phyloP scores from a whole-genome alignment of 2,329 filamentous ascomycete genomes.

The Colletotrichum costaricense region DNA sequence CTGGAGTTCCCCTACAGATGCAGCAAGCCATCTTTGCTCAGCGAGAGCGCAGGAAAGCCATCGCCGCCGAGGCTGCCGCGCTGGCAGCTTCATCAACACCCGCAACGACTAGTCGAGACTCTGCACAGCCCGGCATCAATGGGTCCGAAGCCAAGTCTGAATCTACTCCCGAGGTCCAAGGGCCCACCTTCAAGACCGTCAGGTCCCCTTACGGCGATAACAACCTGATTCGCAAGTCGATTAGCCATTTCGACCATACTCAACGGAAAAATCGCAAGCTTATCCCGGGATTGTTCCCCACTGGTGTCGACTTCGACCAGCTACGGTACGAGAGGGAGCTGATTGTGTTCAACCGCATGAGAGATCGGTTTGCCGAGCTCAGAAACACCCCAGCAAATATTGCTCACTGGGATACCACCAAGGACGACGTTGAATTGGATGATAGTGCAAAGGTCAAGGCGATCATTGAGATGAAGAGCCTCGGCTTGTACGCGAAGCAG shows the following conservation, averaged over 20 bases:
- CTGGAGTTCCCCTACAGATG: slow-evolving; percentile 80
- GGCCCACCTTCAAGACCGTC: slow-evolving; percentile 75
- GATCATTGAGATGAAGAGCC: slow-evolving; percentile 94
- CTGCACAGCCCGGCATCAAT: slow-evolving; percentile 48
- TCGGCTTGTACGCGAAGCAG: slow-evolving; percentile 90
- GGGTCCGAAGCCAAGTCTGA: slow-evolving; percentile 51
- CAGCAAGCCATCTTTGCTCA: slow-evolving; percentile 87
- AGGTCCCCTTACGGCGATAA: slow-evolving; percentile 76
- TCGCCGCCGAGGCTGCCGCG: slow-evolving; percentile 59
- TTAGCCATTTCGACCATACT: slow-evolving; percentile 84
- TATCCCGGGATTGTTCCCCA: slow-evolving; percentile 88
- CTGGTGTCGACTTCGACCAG: slow-evolving; percentile 88
- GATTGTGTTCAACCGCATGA: slow-evolving; percentile 90
- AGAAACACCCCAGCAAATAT: slow-evolving; percentile 87
- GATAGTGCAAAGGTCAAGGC: slow-evolving; percentile 89
- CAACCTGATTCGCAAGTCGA: slow-evolving; percentile 62
- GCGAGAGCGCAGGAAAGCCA: slow-evolving; percentile 72
- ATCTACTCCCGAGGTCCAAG: slow-evolving; percentile 45
- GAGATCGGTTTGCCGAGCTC: slow-evolving; percentile 84
- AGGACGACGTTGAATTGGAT: slow-evolving; percentile 75
- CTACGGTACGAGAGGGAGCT: slow-evolving; percentile 88
- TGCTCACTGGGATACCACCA: slow-evolving; percentile 85
- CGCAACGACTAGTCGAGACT: slow-evolving; percentile 36
- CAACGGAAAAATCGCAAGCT: slow-evolving; percentile 81
- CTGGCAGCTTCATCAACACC: slow-evolving; percentile 48